Evolutionary conservation across 768 basidiomycete genomes (phyloP), one percentile per base, ranked within the genome.

Genomic region (Leucocoprinus leucothites): DNA sequence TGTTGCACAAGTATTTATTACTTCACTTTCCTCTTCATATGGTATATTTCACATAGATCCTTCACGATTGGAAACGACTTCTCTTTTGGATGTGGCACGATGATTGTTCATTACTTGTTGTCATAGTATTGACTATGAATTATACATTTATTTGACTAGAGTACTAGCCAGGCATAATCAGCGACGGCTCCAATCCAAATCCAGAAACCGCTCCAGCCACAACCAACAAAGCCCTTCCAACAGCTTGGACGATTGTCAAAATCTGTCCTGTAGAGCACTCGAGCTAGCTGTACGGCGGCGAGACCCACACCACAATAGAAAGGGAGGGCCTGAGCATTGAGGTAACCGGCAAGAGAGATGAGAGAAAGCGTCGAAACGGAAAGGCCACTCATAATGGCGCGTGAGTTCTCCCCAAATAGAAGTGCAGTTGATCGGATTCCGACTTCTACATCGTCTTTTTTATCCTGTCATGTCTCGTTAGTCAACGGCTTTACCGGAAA

Each of bases 351-450:
- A 59, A 83, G 82, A 1, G 88, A 76, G 53, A 98, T 76, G 51
- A 91, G 68, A 9, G 87, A 85, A 60, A 97, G 63, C 44, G 90
- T 84, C 2, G 87, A 82, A 0, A 77, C 72, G 1, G 92, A 91
- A 56, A 98, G 84, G 18, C 77, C 82, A 19, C 79, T 68, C 48
- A 98, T 81, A 61, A 97, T 84, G 1, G 86, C 80, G 3, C 88
- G 82, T 1, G 94, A 88, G 22, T 80, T 76, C 31, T 81, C 74
- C 24, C 88, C 91, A 65, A 98, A 98, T 40, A 98, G 81, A 42
- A 98, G 78, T 1, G 97, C 97, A 2, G 94, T 99, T 11, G 94
- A 97, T 57, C 87, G 91, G 67, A 99, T 95, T 34, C 91, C 93
- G 21, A 82, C 91, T 41, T 80, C 74, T 48, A 91, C 76, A 64